Base-by-base conservation (phyloP, 2,329 filamentous ascomycete species). In the Lasiodiplodia sp. region DNA sequence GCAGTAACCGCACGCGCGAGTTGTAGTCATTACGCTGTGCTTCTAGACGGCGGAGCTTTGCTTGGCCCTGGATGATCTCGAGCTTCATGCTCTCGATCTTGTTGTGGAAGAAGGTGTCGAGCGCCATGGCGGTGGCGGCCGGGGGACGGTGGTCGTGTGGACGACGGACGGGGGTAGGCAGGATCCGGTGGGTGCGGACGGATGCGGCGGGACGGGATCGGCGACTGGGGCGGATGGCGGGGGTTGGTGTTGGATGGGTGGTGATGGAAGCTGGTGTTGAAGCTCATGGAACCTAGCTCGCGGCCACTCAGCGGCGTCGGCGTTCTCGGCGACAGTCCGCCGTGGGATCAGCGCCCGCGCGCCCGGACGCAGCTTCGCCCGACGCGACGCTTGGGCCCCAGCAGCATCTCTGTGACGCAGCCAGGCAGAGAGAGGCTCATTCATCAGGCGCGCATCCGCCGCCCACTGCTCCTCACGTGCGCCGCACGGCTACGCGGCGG, bases 1-100 rank as follows among this genome's bases (percentile, higher is more conserved):
- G 88, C 77, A 99, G 84, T 82, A 99, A 86, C 71, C 96, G 92
- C 76, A 99, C 96, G 79, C 96, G 90, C 70, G 96, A 98, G 86
- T 99, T 99, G 88, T 98, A 98, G 84, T 99, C 96, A 79, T 99
- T 99, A 74, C 96, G 91, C 83, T 99, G 96, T 75, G 96, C 96
- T 86, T 99, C 96, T 75, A 99, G 88, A 79, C 96, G 90, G 75
- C 96, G 92, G 71, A 99, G 87, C 69, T 97, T 94, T 68, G 96
- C 95, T 85, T 99, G 96, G 68, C 96, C 95, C 84, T 98, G 95
- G 81, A 99, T 95, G 81, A 99, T 99, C 89, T 99, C 95, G 81
- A 99, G 94, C 91, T 98, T 98, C 92, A 98, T 97, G 81, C 92
- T 91, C 92, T 99, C 96, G 84, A 98, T 98, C 88, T 99, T 99